These are phyloP conservation scores for Chlamydomonas incerta DNA, from an alignment of 139 green algal species.

Conservation along the genomic window DNA sequence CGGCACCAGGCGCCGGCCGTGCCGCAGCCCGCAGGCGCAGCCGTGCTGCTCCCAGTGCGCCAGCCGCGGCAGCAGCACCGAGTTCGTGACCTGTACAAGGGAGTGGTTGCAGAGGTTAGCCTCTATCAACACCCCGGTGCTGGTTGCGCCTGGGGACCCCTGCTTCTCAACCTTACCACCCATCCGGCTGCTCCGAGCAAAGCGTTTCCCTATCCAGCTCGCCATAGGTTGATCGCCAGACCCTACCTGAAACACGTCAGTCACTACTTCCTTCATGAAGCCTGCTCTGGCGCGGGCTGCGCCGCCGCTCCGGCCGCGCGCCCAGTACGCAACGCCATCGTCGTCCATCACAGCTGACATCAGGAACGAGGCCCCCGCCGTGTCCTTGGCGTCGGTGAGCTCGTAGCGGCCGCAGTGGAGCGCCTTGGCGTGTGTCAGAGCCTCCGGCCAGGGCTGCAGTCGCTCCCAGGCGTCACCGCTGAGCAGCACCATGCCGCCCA, in stretches of 20 bases:
- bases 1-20: not conserved
- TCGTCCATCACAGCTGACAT: no score
- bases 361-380: no score
- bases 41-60: conserved; percentile 2
- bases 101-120: no score
- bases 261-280: not conserved
- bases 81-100: not conserved
- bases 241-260: not conserved
- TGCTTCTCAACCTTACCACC: no score
- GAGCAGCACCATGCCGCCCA: not conserved
- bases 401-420: conserved; percentile 1
- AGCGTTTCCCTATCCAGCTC: no score
- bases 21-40: not conserved
- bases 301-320: not conserved
- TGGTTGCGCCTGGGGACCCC: no score
- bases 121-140: no score
- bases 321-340: not conserved
- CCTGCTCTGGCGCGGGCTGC: not conserved
- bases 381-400: not conserved
- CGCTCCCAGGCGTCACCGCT: not conserved
- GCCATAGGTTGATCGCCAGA: no score
- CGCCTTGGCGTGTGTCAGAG: not conserved
- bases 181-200: no score
- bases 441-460: not conserved
- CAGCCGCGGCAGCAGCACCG: not conserved